These are phyloP conservation scores for Carex myosuroides DNA, from an alignment of 176 grass and related monocot species.

Conservation along the genomic window DNA sequence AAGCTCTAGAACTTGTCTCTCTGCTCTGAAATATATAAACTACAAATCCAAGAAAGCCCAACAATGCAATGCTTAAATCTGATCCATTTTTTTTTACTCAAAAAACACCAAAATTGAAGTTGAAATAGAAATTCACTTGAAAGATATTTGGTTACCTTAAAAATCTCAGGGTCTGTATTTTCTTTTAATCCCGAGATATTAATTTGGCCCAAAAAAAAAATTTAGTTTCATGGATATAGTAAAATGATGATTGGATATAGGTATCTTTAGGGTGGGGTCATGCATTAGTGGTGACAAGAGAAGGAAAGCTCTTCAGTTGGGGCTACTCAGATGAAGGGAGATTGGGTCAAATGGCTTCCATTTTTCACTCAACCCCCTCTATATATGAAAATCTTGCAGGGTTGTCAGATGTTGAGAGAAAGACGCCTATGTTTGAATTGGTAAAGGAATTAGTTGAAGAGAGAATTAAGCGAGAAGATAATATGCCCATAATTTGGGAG, in stretches of 20 bases:
- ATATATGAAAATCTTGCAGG: slow-evolving; percentile 27
- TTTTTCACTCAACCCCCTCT: slow-evolving; percentile 14
- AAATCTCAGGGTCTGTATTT: not conserved
- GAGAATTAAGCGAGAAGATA: slow-evolving; percentile 55
- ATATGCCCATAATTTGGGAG: slow-evolving; percentile 90
- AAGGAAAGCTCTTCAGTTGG: slow-evolving; percentile 82
- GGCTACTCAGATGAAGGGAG: slow-evolving; percentile 81
- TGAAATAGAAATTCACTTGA: not conserved
- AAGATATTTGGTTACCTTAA: not conserved
- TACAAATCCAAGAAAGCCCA: not conserved
- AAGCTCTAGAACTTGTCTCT: not conserved
- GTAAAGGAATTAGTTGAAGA: slow-evolving; percentile 75
- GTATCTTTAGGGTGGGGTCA: slow-evolving; percentile 93
- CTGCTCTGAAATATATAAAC: not conserved
- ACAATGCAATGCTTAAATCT: not conserved
- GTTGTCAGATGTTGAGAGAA: not conserved
- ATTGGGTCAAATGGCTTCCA: slow-evolving; percentile 66
- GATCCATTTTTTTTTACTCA: not conserved
- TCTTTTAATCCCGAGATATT: not conserved
- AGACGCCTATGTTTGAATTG: slow-evolving; percentile 46
- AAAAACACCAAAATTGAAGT: not conserved
- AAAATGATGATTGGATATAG: slow-evolving; percentile 21
- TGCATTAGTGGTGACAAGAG: slow-evolving; percentile 62
- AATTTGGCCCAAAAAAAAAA: not conserved
- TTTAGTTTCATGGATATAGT: not conserved